Conservation (phyloP, 2,329 filamentous ascomycete genomes). For the Cadophora sp. region DNA sequence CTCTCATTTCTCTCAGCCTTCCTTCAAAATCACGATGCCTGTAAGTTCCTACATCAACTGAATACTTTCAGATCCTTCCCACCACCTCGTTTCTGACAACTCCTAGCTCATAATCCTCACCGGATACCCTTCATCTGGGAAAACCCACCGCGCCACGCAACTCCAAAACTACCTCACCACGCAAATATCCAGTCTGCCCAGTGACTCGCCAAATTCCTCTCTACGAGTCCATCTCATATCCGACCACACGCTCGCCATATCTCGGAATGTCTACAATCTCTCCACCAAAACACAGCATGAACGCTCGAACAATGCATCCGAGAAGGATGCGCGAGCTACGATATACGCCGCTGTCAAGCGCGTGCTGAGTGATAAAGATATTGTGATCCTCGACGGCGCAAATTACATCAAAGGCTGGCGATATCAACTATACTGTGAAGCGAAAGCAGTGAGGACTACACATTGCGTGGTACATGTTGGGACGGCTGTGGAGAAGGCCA, state of each 20-base stretch:
- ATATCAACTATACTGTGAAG: slow-evolving; percentile 85
- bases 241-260: slow-evolving; percentile 73
- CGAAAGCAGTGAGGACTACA: slow-evolving; percentile 78
- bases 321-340: slow-evolving; percentile 82
- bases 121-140: slow-evolving; percentile 72
- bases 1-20: slow-evolving; percentile 6
- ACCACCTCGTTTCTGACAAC: background rate
- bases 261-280: slow-evolving; percentile 74
- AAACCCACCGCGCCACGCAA: slow-evolving; percentile 70
- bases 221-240: slow-evolving; percentile 78
- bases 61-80: background rate
- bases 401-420: slow-evolving; percentile 93
- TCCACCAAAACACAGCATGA: slow-evolving; percentile 62
- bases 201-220: slow-evolving; percentile 42
- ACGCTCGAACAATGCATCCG: slow-evolving; percentile 74
- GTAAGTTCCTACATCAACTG: background rate
- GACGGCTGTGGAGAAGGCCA: slow-evolving; percentile 58
- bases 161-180: slow-evolving; percentile 70
- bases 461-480: slow-evolving; percentile 76
- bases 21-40: slow-evolving; percentile 8
- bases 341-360: slow-evolving; percentile 82
- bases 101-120: slow-evolving; percentile 70
- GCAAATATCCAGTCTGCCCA: slow-evolving; percentile 48
- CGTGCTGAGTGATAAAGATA: slow-evolving; percentile 71
- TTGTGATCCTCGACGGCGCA: slow-evolving; percentile 79